These are phyloP conservation scores for Violaceomyces palustris DNA, from an alignment of 1,284 basidiomycete genomes.

Conservation along the genomic window DNA sequence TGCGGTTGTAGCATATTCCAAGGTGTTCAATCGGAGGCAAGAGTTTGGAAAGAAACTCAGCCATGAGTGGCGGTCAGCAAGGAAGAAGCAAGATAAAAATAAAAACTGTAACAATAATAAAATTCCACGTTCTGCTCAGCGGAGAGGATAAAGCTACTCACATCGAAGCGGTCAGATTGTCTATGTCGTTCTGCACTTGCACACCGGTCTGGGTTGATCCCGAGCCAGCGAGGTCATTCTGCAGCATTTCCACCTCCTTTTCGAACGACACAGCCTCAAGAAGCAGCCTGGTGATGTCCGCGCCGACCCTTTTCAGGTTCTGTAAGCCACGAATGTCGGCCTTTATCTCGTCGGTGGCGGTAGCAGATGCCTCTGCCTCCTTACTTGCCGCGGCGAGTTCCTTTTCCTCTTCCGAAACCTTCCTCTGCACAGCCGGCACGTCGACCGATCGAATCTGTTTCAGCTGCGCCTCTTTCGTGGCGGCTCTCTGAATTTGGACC, in stretches of 20 bases:
- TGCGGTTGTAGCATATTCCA: too few species aligned
- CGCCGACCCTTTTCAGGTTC: constrained; percentile 17
- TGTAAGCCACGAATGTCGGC: constrained; percentile 29
- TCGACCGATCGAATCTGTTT: constrained; percentile 28
- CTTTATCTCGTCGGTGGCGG: constrained; percentile 14
- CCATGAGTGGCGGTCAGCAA: too few species aligned
- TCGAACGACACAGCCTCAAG: constrained; percentile 16
- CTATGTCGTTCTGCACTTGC: constrained; percentile 36
- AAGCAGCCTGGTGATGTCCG: constrained; percentile 24
- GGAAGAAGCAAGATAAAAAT: too few species aligned
- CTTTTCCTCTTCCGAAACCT: constrained; percentile 61
- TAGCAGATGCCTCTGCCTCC: constrained; percentile 37
- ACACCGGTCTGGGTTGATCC: constrained; percentile 37
- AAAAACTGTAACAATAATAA: not conserved
- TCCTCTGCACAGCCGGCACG: constrained; percentile 59
- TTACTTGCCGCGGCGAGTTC: constrained; percentile 27
- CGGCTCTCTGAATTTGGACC: constrained; percentile 60
- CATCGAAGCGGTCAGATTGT: constrained; percentile 28
- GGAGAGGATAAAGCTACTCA: too few species aligned
- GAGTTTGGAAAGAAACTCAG: too few species aligned
- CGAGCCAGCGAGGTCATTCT: constrained; percentile 27
- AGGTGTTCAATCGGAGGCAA: not conserved
- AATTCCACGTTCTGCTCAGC: too few species aligned
- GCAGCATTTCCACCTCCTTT: constrained; percentile 23
- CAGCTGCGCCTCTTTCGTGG: constrained; percentile 55